phyloP scores from a whole-genome alignment of 352 stramenopile genomes.

The Phytophthora ramorum region DNA sequence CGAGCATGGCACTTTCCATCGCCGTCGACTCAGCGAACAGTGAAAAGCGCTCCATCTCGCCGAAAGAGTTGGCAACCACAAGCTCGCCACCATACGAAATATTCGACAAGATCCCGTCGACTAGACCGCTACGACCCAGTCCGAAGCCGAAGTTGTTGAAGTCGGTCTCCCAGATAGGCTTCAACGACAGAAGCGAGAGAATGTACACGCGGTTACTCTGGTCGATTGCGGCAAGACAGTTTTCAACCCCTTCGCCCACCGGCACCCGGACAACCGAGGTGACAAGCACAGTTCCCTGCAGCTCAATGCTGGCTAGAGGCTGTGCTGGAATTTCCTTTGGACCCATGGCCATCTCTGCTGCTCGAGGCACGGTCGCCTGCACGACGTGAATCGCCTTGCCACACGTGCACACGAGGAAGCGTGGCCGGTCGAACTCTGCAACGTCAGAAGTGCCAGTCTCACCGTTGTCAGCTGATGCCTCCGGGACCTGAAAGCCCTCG shows the following conservation, averaged over 20 bases:
- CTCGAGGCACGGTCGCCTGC: conserved; percentile 52
- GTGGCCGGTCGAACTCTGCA: conserved; percentile 45
- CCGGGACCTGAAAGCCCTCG: conserved; percentile 37
- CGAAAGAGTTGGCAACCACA: conserved; percentile 63
- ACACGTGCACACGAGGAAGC: conserved; percentile 68
- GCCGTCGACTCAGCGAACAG: conserved; percentile 60
- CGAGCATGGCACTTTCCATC: conserved; percentile 65
- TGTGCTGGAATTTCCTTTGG: conserved; percentile 53
- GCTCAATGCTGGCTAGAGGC: conserved; percentile 58
- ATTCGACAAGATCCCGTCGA: conserved; percentile 50
- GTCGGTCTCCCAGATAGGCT: conserved; percentile 59
- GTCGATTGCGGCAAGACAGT: conserved; percentile 71
- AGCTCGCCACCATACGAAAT: conserved; percentile 65
- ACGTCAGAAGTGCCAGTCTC: conserved; percentile 25
- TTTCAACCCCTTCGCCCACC: conserved; percentile 59
- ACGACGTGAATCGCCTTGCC: conserved; percentile 65
- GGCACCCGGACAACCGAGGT: conserved; percentile 66
- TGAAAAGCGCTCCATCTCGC: conserved; percentile 73
- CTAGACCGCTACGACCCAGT: conserved; percentile 41
- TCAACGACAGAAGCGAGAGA: conserved; percentile 62
- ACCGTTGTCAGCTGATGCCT: neutral
- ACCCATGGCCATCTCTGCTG: conserved; percentile 65
- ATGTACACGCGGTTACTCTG: conserved; percentile 75
- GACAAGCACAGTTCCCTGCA: conserved; percentile 48
- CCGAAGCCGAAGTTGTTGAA: conserved; percentile 38